Conservation (phyloP, 768 basidiomycete species). For the Leccinum barrowsii region DNA sequence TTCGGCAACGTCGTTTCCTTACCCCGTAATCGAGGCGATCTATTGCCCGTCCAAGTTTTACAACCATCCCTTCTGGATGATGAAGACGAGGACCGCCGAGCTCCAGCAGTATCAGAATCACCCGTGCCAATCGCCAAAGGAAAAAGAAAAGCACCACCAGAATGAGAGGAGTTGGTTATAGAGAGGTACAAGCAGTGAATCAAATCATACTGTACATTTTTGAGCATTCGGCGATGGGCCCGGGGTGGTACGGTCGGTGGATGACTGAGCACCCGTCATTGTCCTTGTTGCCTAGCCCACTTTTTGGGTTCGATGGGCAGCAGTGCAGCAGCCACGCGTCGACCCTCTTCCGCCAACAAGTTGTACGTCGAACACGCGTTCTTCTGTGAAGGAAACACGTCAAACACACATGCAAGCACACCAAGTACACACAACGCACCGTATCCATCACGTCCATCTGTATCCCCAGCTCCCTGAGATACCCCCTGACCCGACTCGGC, state of each 20-base stretch:
- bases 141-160: constrained; percentile 55
- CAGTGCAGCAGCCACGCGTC: constrained; percentile 89
- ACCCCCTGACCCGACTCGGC: constrained; percentile 60
- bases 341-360: constrained; percentile 86
- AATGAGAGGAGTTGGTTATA: constrained; percentile 9
- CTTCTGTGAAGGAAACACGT: constrained; percentile 41
- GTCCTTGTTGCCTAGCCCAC: constrained; percentile 51
- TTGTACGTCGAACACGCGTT: constrained; percentile 98
- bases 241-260: too few species aligned
- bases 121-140: constrained; percentile 41
- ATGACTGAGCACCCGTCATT: too few species aligned
- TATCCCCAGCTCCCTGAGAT: constrained; percentile 74
- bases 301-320: constrained; percentile 56
- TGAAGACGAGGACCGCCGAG: constrained; percentile 46
- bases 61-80: constrained; percentile 60
- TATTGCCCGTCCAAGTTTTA: constrained; percentile 56
- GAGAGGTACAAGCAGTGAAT: too few species aligned
- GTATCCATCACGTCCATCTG: constrained; percentile 88
- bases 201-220: constrained; percentile 17
- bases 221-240: not conserved
- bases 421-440: constrained; percentile 37
- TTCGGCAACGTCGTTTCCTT: not conserved
- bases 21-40: constrained; percentile 40
- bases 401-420: not conserved
- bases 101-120: constrained; percentile 29